Base-by-base conservation (phyloP, 495 filamentous ascomycete species). In the Beverwykella pulmonaria region DNA sequence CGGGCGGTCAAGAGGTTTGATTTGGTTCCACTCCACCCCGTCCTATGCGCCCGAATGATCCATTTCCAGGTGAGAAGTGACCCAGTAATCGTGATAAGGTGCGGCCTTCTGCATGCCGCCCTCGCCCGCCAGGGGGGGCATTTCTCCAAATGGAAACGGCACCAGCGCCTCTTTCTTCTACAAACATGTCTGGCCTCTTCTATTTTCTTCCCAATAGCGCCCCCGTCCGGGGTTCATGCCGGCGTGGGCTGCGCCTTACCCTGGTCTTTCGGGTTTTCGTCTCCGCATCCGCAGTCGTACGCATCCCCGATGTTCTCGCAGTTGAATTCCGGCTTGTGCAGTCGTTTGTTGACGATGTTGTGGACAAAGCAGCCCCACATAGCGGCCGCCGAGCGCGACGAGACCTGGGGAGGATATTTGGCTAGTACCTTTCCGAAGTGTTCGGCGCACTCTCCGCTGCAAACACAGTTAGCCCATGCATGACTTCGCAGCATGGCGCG, bases 351-450 rank as follows among this genome's bases (percentile, higher is more conserved):
- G 60, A 98, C 93, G 72, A 92, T 84, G 70, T 98, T 98, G 71
- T 98, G 94, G 39, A 97, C 89, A 70, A 90, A 90, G 73, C 94
- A 98, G 1, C 88, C 93, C 94, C 94, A 98, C 5, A 87, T 91
- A 0, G 91, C 90, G 1, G 94, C 94, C 0, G 87, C 84, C 67
- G 88, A 90, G 59, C 94, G 86, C 8, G 88, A 90, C 23, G 88
- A 87, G 32, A 92, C 91, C 72, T 98, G 94, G 2, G 94, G 94
- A n/a, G 94, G 94, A 71, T 86, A 98, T 62, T 91, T 86, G 34
- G 79, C 80, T 9, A 98, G 78, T 63, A 98, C 83, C 64, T 87
- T 81, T 63, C 90, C 91, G 80, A 98, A 98, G 76, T 98, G 93
- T 32, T 84, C 79, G 0, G 93, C 93, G 79, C 93, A 98, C 80